A percentile compares a stretch with the other conserved stretches of the same genome.
Evolutionary conservation across 73 alveolate genomes (phyloP).

Genomic region (Paramecium primaurelia): DNA sequence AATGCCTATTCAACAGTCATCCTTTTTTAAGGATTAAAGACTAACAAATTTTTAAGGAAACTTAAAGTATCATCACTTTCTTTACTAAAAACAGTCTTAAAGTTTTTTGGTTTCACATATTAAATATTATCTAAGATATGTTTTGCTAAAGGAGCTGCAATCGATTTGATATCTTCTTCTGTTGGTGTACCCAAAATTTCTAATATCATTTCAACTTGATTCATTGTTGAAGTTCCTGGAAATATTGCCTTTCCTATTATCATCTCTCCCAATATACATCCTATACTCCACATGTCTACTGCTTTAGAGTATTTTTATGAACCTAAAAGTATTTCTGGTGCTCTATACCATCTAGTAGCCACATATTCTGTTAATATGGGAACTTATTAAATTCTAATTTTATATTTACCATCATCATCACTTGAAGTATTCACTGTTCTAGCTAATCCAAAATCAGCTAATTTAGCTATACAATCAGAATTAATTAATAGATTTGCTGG

Average conservation of each 20-base stretch:
- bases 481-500: constrained; percentile 89
- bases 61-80: constrained; percentile 15
- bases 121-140: constrained; percentile 36
- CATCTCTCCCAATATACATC: constrained; percentile 77
- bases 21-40: constrained; percentile 37
- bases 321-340: constrained; percentile 77
- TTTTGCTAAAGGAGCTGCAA: constrained; percentile 28
- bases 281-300: constrained; percentile 80
- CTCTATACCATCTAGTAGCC: constrained; percentile 88
- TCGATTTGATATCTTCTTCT: constrained; percentile 51
- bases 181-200: constrained; percentile 70
- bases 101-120: constrained; percentile 36
- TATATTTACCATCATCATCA: constrained; percentile 61
- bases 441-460: constrained; percentile 91
- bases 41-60: constrained; percentile 8
- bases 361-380: constrained; percentile 71
- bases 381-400: background rate
- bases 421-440: constrained; percentile 73
- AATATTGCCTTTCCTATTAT: constrained; percentile 62
- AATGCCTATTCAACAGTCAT: constrained; percentile 30
- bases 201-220: constrained; percentile 65
- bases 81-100: background rate
- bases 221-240: constrained; percentile 66
- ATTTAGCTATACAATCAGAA: constrained; percentile 82
- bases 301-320: constrained; percentile 58